Percentiles rank a stretch among this genome's conserved stretches.
phyloP scores from a whole-genome alignment of 2,329 filamentous ascomycete species.

The Trichoderma sp. region DNA sequence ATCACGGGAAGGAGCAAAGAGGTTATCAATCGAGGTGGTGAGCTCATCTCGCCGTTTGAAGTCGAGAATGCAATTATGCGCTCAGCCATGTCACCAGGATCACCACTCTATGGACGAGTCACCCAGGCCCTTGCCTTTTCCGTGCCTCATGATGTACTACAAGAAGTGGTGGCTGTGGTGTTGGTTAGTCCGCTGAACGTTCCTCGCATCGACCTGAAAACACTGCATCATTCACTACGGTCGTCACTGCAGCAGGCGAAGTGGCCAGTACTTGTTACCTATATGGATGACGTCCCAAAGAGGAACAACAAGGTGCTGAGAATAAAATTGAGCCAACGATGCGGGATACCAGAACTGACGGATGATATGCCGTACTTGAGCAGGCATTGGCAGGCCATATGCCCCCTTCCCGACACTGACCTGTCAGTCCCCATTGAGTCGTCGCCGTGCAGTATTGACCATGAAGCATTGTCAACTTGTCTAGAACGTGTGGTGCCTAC shows the following conservation, averaged over 20 bases:
- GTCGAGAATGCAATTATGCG: slow-evolving; percentile 55
- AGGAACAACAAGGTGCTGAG: slow-evolving; percentile 58
- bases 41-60: slow-evolving; percentile 58
- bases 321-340: slow-evolving; percentile 49
- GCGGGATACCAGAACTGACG: slow-evolving; percentile 43
- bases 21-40: slow-evolving; percentile 56
- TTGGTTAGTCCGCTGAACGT: slow-evolving; percentile 46
- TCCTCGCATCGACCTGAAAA: slow-evolving; percentile 46
- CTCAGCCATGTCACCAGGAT: slow-evolving; percentile 40
- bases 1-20: slow-evolving; percentile 56
- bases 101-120: slow-evolving; percentile 46
- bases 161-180: slow-evolving; percentile 54
- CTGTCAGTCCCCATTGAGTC: slow-evolving; percentile 42
- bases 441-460: slow-evolving; percentile 34
- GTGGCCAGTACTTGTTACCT: slow-evolving; percentile 49
- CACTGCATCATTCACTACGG: slow-evolving; percentile 46
- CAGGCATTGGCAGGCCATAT: slow-evolving; percentile 50
- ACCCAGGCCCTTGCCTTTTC: slow-evolving; percentile 53
- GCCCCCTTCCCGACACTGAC: slow-evolving; percentile 47
- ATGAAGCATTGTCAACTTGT: slow-evolving; percentile 27
- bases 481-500: slow-evolving; percentile 23
- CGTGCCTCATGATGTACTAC: slow-evolving; percentile 49
- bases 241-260: slow-evolving; percentile 51
- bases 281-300: slow-evolving; percentile 55
- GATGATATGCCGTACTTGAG: slow-evolving; percentile 43